phyloP scores from a whole-genome alignment of 345 rosid species.

The Syzygium grande region DNA sequence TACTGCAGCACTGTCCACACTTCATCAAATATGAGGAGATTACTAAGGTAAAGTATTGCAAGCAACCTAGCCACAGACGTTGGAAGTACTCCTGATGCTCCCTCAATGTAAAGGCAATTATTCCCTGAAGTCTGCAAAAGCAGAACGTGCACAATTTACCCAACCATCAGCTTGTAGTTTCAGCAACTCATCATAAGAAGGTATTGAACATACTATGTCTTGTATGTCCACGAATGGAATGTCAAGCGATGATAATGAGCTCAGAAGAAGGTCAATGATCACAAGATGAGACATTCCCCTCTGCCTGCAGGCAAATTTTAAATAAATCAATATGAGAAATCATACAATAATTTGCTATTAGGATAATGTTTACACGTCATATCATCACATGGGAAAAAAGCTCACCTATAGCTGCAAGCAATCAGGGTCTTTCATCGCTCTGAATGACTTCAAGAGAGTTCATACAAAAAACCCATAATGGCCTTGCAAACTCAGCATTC shows the following conservation, averaged over 20 bases:
- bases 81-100: constrained; percentile 72
- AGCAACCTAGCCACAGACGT: constrained; percentile 81
- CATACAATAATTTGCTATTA: neutral
- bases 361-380: neutral
- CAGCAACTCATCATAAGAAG: constrained; percentile 1
- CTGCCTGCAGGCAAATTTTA: constrained; percentile 51
- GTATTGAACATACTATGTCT: constrained; percentile 43
- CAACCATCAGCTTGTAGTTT: neutral
- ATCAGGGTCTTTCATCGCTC: constrained; percentile 47
- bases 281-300: constrained; percentile 83
- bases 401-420: constrained; percentile 82
- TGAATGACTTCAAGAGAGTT: constrained; percentile 70
- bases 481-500: constrained; percentile 83
- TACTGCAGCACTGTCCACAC: neutral
- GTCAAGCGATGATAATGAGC: constrained; percentile 60
- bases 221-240: constrained; percentile 82
- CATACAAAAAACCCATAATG: constrained; percentile 75
- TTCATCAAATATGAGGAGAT: neutral
- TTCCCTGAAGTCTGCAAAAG: constrained; percentile 53
- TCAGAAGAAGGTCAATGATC: constrained; percentile 50
- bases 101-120: constrained; percentile 65
- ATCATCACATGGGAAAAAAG: neutral
- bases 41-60: neutral
- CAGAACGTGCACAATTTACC: neutral
- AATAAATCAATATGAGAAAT: neutral